Conservation (phyloP, 2,329 filamentous ascomycete genomes). For the Lachnellula subtilissima region DNA sequence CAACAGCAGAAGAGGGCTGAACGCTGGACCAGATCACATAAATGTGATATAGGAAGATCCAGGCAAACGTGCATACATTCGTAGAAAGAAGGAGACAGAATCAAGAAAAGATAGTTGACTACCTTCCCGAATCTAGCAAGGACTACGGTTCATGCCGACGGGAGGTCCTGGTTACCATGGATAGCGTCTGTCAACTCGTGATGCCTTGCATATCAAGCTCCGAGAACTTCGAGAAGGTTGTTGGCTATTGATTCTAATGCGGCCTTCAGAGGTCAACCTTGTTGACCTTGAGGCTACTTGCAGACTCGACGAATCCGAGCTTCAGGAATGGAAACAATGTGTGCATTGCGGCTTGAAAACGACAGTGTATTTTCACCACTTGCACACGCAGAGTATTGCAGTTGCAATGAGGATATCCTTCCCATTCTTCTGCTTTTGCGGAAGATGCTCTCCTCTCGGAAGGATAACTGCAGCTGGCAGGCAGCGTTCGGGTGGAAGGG, state of each 20-base stretch:
- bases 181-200: slow-evolving; percentile 1
- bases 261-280: not conserved
- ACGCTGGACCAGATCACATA: not conserved
- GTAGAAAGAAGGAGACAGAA: not conserved
- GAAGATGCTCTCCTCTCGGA: not conserved
- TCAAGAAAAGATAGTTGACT: not conserved
- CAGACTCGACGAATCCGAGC: not conserved
- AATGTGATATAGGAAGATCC: slow-evolving; percentile 5
- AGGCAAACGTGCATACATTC: not conserved
- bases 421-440: not conserved
- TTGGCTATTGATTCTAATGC: not conserved
- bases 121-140: not conserved
- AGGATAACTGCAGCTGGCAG: not conserved
- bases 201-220: slow-evolving; percentile 4
- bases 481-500: not conserved
- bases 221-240: not conserved
- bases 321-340: not conserved
- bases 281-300: not conserved
- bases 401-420: not conserved
- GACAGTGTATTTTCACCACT: not conserved
- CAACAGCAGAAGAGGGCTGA: slow-evolving; percentile 1
- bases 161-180: not conserved
- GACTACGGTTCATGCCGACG: slow-evolving; percentile 6
- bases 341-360: not conserved
- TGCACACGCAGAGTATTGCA: not conserved